A percentile compares a stretch with the other conserved stretches of the same genome.
Conservation (phyloP, 2,329 filamentous ascomycete species). For the Malbranchea zuffiana region DNA sequence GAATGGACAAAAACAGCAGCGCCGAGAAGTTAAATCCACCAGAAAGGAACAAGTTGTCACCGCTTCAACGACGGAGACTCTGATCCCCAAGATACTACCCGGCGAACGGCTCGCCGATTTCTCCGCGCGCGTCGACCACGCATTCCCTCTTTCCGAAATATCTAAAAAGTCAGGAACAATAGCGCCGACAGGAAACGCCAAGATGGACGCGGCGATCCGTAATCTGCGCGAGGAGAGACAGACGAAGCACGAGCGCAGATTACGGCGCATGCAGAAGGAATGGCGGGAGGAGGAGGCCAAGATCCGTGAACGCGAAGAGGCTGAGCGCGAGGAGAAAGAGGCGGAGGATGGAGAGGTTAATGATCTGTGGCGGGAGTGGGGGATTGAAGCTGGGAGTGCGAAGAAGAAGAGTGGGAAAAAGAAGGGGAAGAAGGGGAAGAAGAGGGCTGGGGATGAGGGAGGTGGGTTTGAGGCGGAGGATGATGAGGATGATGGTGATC, state of each 20-base stretch:
- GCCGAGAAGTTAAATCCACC: background rate
- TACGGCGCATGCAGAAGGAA: slow-evolving; percentile 49
- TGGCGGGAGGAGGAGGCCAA: slow-evolving; percentile 47
- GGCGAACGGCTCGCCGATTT: slow-evolving; percentile 79
- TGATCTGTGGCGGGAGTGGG: slow-evolving; percentile 53
- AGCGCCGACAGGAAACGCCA: slow-evolving; percentile 11
- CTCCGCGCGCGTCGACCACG: slow-evolving; percentile 68
- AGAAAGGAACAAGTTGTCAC: slow-evolving; percentile 3
- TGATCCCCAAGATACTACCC: slow-evolving; percentile 59
- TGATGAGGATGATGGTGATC: slow-evolving; percentile 55
- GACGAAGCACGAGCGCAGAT: slow-evolving; percentile 74
- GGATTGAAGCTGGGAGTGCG: slow-evolving; percentile 43
- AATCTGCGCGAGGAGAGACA: slow-evolving; percentile 45
- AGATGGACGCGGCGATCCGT: slow-evolving; percentile 16
- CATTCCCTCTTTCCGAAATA: slow-evolving; percentile 64
- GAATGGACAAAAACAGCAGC: background rate
- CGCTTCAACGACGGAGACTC: background rate
- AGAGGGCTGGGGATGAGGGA: slow-evolving; percentile 26
- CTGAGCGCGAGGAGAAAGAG: slow-evolving; percentile 58
- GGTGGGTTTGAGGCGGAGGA: slow-evolving; percentile 29
- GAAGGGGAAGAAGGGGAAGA: slow-evolving; percentile 48
- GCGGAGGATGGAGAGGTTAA: slow-evolving; percentile 53
- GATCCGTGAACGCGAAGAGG: slow-evolving; percentile 62
- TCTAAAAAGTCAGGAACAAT: slow-evolving; percentile 46
- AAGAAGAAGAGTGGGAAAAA: slow-evolving; percentile 47